These are phyloP conservation scores for Blastobotrys americana DNA, from an alignment of 805 yeast genomes.

Conservation along the genomic window DNA sequence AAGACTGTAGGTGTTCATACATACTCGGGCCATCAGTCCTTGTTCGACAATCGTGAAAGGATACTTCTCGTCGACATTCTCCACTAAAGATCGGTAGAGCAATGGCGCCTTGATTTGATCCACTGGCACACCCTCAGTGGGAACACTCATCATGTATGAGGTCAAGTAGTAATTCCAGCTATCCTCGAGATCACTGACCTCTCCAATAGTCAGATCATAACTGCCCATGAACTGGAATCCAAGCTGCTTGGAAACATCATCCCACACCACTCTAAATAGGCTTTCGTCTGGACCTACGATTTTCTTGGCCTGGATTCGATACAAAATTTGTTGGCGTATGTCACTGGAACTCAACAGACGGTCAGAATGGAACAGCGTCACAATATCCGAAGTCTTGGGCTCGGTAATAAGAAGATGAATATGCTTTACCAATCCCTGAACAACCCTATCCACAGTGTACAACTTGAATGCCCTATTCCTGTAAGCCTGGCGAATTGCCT, in stretches of 20 bases:
- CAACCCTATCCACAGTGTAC: constrained; percentile 88
- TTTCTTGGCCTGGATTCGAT: constrained; percentile 79
- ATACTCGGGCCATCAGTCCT: constrained; percentile 68
- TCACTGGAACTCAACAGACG: constrained; percentile 57
- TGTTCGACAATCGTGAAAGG: constrained; percentile 54
- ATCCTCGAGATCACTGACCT: constrained; percentile 61
- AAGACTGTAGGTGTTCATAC: constrained; percentile 69
- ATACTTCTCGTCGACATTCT: constrained; percentile 21
- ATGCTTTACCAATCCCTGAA: constrained; percentile 77
- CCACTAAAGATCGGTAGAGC: constrained; percentile 41
- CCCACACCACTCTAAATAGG: constrained; percentile 79
- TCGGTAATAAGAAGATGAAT: constrained; percentile 80
- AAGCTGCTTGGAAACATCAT: constrained; percentile 45
- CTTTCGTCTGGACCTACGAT: constrained; percentile 82
- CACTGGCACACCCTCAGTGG: constrained; percentile 90
- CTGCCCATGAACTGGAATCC: constrained; percentile 71
- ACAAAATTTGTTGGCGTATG: constrained; percentile 80
- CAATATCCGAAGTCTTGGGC: constrained; percentile 67
- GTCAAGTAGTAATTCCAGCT: constrained; percentile 92
- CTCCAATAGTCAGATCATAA: constrained; percentile 70
- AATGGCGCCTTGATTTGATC: constrained; percentile 75
- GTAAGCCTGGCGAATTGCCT: constrained; percentile 88
- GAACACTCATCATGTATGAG: constrained; percentile 87
- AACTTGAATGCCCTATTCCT: constrained; percentile 87
- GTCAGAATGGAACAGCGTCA: constrained; percentile 76